Conservation (phyloP, 495 filamentous ascomycete species). For the Letharia columbiana region DNA sequence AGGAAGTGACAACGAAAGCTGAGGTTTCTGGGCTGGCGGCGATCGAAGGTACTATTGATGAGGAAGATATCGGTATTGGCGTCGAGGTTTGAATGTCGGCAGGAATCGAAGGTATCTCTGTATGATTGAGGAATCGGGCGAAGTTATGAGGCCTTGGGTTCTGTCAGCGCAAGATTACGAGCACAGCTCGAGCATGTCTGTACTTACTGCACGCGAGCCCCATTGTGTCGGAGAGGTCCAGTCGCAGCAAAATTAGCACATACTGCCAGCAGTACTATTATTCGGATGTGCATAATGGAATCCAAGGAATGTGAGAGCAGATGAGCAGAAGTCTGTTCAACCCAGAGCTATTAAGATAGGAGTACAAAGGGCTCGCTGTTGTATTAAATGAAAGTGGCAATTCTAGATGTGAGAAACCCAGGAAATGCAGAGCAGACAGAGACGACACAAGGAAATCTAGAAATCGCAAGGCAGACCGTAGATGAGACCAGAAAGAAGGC, state of each 20-base stretch:
- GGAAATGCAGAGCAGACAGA: constrained; percentile 5
- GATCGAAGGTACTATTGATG: not conserved
- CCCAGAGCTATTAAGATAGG: constrained; percentile 1
- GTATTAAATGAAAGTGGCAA: constrained; percentile 8
- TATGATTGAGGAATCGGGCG: constrained; percentile 15
- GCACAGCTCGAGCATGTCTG: not conserved
- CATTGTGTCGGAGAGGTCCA: constrained; percentile 21
- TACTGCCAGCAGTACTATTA: constrained; percentile 26
- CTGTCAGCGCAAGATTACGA: constrained; percentile 5
- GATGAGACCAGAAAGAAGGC: constrained; percentile 8
- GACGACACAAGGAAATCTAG: constrained; percentile 11
- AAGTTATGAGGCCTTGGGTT: constrained; percentile 9
- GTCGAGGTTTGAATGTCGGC: constrained; percentile 6
- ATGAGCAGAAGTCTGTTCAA: constrained; percentile 12
- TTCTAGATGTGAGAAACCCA: not conserved
- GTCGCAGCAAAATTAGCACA: constrained; percentile 21
- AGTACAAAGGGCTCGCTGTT: not conserved
- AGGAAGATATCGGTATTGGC: constrained; percentile 12
- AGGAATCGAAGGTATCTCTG: constrained; percentile 6
- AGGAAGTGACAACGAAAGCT: not conserved
- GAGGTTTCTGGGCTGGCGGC: not conserved
- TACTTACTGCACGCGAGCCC: constrained; percentile 18
- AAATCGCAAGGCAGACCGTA: constrained; percentile 7
- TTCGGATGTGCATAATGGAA: constrained; percentile 18
- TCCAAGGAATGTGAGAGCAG: constrained; percentile 9